Conservation (phyloP, 371 early-diverging fungal genomes). For the Mucor velutinosus region DNA sequence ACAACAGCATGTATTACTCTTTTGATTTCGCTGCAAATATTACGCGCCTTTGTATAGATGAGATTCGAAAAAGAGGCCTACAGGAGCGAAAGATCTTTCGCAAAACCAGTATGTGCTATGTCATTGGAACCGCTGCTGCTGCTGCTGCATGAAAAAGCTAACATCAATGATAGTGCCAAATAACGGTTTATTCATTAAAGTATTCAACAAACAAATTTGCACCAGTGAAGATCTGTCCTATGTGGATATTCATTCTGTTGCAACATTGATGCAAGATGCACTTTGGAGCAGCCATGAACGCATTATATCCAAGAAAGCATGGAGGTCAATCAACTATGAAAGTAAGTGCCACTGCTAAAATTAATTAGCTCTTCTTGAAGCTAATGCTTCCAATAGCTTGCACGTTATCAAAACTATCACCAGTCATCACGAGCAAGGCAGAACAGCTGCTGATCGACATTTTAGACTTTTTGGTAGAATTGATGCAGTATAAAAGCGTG, state of each 20-base stretch:
- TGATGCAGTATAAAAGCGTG: constrained; percentile 42
- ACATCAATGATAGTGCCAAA: constrained; percentile 37
- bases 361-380: neutral
- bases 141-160: neutral
- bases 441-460: constrained; percentile 40
- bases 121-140: neutral
- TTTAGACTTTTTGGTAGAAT: constrained; percentile 43
- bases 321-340: constrained; percentile 51
- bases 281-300: constrained; percentile 49
- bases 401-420: constrained; percentile 38
- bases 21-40: constrained; percentile 45
- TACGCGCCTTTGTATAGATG: constrained; percentile 45
- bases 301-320: constrained; percentile 44
- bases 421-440: constrained; percentile 26
- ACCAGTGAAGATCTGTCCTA: constrained; percentile 35
- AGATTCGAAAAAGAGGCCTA: constrained; percentile 43
- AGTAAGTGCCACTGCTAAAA: constrained; percentile 25
- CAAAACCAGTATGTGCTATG: constrained; percentile 36
- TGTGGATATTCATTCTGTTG: constrained; percentile 51
- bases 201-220: constrained; percentile 41
- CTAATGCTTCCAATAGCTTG: constrained; percentile 26
- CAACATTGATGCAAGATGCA: constrained; percentile 53
- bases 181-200: constrained; percentile 43
- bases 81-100: constrained; percentile 47
- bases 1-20: constrained; percentile 26